phyloP scores from a whole-genome alignment of 2,329 filamentous ascomycete genomes.

The Phyllosticta paracitricarpa region DNA sequence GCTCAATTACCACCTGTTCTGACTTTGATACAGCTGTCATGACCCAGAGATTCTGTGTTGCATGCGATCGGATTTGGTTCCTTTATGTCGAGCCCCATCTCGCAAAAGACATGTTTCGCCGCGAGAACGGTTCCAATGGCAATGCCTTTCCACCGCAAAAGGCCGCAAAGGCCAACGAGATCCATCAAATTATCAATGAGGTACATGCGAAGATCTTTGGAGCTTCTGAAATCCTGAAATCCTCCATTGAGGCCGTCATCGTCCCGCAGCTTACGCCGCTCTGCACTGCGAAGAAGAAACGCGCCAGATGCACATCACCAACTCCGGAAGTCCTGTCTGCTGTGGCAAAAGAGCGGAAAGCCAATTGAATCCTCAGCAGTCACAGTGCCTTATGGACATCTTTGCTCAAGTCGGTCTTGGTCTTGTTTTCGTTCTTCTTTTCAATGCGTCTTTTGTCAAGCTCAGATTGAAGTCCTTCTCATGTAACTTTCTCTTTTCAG shows the following conservation, averaged over 20 bases:
- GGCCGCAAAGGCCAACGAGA: not conserved
- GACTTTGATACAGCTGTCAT: not conserved
- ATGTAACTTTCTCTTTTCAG: too few species aligned
- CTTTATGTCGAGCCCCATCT: not conserved
- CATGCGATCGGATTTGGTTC: not conserved
- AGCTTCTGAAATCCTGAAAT: not conserved
- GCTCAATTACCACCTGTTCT: not conserved
- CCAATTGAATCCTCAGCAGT: not conserved
- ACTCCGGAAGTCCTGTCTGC: not conserved
- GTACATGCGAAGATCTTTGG: not conserved
- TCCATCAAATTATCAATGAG: not conserved
- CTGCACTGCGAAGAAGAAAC: not conserved
- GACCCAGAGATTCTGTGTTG: not conserved
- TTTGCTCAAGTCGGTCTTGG: too few species aligned
- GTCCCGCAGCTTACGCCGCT: not conserved
- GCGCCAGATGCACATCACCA: not conserved
- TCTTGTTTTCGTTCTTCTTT: too few species aligned
- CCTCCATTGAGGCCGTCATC: not conserved
- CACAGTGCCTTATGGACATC: too few species aligned
- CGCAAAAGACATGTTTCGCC: not conserved
- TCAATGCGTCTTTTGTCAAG: too few species aligned
- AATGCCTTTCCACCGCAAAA: not conserved
- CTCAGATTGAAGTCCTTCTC: too few species aligned
- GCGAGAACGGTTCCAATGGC: too few species aligned
- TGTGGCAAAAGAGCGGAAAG: not conserved